A percentile compares a stretch with the other conserved stretches of the same genome.
phyloP scores from a whole-genome alignment of 1,284 basidiomycete genomes.

The Spongiforma sp. region DNA sequence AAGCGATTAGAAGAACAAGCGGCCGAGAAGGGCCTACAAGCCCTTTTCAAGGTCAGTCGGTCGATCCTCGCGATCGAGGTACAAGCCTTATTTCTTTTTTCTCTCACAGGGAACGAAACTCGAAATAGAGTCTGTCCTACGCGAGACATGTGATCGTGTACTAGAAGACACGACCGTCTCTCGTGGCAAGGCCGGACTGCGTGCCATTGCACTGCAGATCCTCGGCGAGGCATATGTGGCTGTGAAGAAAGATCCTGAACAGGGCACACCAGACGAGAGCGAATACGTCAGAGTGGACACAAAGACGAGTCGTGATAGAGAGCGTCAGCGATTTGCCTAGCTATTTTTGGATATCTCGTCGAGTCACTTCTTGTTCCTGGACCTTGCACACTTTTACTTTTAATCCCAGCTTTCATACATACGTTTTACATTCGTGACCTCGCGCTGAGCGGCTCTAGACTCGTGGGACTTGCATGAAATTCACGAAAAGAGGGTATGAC shows the following conservation, averaged over 20 bases:
- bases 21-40: conserved; percentile 94
- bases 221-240: conserved; percentile 77
- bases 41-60: conserved; percentile 80
- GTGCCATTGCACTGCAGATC: conserved; percentile 84
- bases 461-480: too few relatives aligned
- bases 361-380: neutral
- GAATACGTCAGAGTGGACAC: conserved; percentile 90
- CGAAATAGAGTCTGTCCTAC: conserved; percentile 92
- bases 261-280: conserved; percentile 54
- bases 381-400: too few relatives aligned
- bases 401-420: too few relatives aligned
- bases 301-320: conserved; percentile 57
- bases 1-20: conserved; percentile 94
- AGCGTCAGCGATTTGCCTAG: conserved; percentile 33
- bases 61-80: neutral
- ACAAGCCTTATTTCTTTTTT: neutral
- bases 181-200: conserved; percentile 68
- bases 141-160: conserved; percentile 92
- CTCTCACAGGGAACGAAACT: conserved; percentile 83
- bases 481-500: too few relatives aligned
- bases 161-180: conserved; percentile 63
- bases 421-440: too few relatives aligned
- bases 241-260: conserved; percentile 71
- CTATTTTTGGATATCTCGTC: neutral
- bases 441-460: too few relatives aligned